Base-by-base conservation (phyloP, 2,329 filamentous ascomycete species). In the Ceratocystis variospora region DNA sequence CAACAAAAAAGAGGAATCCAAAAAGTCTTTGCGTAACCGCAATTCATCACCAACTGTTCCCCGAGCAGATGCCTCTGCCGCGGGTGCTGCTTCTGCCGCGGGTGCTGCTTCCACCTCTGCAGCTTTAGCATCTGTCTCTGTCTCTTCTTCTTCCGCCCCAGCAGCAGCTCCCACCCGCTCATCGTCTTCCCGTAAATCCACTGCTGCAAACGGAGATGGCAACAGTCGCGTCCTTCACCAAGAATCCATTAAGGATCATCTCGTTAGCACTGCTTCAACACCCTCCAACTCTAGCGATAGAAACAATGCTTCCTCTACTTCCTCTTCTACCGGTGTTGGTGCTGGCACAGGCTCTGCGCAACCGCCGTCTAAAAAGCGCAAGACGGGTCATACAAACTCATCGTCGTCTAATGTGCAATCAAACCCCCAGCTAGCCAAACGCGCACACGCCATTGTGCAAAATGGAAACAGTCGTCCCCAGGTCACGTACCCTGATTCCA, bases 281-380 rank as follows among this genome's bases (percentile, higher is more conserved):
- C 37, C 66, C 19, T 44, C 64, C 8, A 53, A n/a, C 31, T 46
- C 61, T 31, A 65, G 59, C 48, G 62, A 66, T 25, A 68, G 61
- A 53, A 59, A 79, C 69, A 75, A 73, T 68, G 17, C 55, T 41
- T 41, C 37, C 3, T 10, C 37, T 5, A 15, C 37, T 41, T 41
- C 37, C 37, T 41, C 37, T 15, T 41, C 37, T 15, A 41, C 37
- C 10, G 12, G 37, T 8, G 37, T 8, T 41, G 37, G 10, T 12
- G 37, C 37, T 15, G 37, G 37, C 3, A 41, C 37, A 41, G 37
- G 37, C 37, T 12, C 37, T 1, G 69, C 78, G 62, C 75, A 77
- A 50, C 75, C 79, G 67, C 77, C 81, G 31, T 83, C 87, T 45
- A 91, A 92, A 76, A 96, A 96, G 79, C 88, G 92, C 75, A 96